phyloP scores from a whole-genome alignment of 2,329 filamentous ascomycete genomes.

The Colletotrichum truncatum region DNA sequence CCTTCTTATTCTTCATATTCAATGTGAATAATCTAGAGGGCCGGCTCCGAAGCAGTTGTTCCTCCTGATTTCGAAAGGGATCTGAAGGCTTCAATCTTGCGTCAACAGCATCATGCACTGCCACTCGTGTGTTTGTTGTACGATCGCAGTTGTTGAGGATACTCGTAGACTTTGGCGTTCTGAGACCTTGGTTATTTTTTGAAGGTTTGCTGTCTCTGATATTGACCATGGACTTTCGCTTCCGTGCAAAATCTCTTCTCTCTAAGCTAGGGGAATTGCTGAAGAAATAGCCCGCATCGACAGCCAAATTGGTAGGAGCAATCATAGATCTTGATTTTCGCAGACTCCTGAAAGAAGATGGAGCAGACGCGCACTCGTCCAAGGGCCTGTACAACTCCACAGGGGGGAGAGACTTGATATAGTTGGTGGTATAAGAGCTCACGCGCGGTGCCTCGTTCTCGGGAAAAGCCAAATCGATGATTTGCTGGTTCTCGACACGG shows the following conservation, averaged over 20 bases:
- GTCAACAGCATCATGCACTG: constrained; percentile 46
- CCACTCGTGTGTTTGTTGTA: constrained; percentile 26
- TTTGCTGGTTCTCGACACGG: neutral
- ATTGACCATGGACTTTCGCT: constrained; percentile 1
- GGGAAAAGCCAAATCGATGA: neutral
- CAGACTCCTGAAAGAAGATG: constrained; percentile 58
- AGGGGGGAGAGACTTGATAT: constrained; percentile 17
- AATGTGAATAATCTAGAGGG: constrained; percentile 55
- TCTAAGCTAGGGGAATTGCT: neutral
- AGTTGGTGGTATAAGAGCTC: constrained; percentile 15
- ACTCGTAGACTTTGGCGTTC: constrained; percentile 64
- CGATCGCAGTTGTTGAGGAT: constrained; percentile 50
- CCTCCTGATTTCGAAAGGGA: constrained; percentile 38
- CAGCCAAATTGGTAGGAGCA: constrained; percentile 38
- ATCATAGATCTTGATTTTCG: constrained; percentile 67
- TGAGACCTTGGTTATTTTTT: constrained; percentile 37
- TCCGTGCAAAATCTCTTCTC: neutral
- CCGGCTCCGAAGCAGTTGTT: constrained; percentile 47
- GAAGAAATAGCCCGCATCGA: constrained; percentile 25
- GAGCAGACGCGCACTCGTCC: constrained; percentile 56
- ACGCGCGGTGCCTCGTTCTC: neutral
- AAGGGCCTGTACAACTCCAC: constrained; percentile 34
- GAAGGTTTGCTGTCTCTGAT: neutral
- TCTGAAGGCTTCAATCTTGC: too few relatives aligned
- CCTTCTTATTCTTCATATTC: too few relatives aligned